Percentiles rank a stretch among this genome's conserved stretches.
Evolutionary conservation across 1,284 basidiomycete genomes (phyloP).

Genomic region (Ganoderma boninense): DNA sequence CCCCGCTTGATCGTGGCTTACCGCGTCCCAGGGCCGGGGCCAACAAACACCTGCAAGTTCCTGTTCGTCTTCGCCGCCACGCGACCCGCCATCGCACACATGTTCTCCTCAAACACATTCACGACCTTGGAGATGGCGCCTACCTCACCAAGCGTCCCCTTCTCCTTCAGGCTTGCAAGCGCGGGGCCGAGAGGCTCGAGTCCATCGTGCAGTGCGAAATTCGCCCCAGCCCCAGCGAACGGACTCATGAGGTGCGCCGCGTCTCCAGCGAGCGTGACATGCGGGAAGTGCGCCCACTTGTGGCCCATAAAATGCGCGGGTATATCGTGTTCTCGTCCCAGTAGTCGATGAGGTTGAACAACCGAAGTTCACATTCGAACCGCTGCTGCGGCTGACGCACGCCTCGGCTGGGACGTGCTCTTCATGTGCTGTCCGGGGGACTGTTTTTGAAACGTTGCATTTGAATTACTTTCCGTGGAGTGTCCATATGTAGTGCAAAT

Average conservation of each 20-base stretch:
- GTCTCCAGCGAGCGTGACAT: constrained; percentile 48
- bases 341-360: constrained; percentile 20
- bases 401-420: too few species aligned
- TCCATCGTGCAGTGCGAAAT: constrained; percentile 44
- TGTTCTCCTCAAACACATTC: constrained; percentile 14
- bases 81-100: constrained; percentile 6
- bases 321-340: constrained; percentile 24
- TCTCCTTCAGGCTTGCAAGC: constrained; percentile 8
- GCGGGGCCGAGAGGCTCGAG: constrained; percentile 40
- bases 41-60: constrained; percentile 4
- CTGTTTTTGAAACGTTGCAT: too few species aligned
- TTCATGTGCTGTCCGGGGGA: too few species aligned
- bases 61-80: not conserved
- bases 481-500: too few species aligned
- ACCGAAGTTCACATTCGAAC: too few species aligned
- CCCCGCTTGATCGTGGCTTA: not conserved
- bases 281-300: constrained; percentile 21
- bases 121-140: constrained; percentile 14
- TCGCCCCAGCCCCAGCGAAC: constrained; percentile 56
- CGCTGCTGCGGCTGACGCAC: too few species aligned
- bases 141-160: not conserved
- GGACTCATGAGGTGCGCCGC: constrained; percentile 60
- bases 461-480: too few species aligned
- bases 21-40: not conserved
- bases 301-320: constrained; percentile 21